These are phyloP conservation scores for Hypoxylon sp. DNA, from an alignment of 2,329 filamentous ascomycete species.

Conservation along the genomic window DNA sequence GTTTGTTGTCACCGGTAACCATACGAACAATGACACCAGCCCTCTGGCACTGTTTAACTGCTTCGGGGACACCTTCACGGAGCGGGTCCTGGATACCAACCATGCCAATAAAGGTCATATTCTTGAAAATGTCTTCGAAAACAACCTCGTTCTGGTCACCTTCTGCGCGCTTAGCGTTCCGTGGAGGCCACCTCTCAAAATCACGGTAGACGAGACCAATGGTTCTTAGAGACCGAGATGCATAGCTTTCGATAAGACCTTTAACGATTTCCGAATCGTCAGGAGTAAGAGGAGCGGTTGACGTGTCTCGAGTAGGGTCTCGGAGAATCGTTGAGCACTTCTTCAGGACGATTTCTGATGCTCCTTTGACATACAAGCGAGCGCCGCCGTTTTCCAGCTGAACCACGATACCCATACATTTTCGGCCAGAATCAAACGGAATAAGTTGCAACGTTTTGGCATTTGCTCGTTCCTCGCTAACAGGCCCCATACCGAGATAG, in stretches of 20 bases:
- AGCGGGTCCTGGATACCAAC: slow-evolving; percentile 88
- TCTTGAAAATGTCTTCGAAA: slow-evolving; percentile 76
- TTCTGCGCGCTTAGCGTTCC: slow-evolving; percentile 67
- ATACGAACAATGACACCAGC: slow-evolving; percentile 86
- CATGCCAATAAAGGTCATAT: slow-evolving; percentile 78
- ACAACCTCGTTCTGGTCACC: slow-evolving; percentile 72
- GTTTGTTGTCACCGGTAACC: slow-evolving; percentile 87
- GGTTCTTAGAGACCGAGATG: slow-evolving; percentile 83
- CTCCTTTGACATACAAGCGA: slow-evolving; percentile 74
- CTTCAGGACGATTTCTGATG: slow-evolving; percentile 73
- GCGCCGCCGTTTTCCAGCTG: slow-evolving; percentile 66
- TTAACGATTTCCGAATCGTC: slow-evolving; percentile 72
- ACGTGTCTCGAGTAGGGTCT: slow-evolving; percentile 63
- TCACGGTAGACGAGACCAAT: slow-evolving; percentile 89
- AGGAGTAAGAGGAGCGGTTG: slow-evolving; percentile 62
- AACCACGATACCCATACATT: slow-evolving; percentile 77
- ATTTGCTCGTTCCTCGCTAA: slow-evolving; percentile 75
- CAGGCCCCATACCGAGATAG: slow-evolving; percentile 75
- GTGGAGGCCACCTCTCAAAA: slow-evolving; percentile 87
- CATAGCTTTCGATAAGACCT: slow-evolving; percentile 81
- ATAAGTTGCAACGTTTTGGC: slow-evolving; percentile 74
- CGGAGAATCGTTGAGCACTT: slow-evolving; percentile 68
- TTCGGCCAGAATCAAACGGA: slow-evolving; percentile 82
- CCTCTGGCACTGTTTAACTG: slow-evolving; percentile 79
- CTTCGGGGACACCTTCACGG: slow-evolving; percentile 79